Base-by-base conservation (phyloP, 1,284 basidiomycete species). In the Trichosporon faecale region DNA sequence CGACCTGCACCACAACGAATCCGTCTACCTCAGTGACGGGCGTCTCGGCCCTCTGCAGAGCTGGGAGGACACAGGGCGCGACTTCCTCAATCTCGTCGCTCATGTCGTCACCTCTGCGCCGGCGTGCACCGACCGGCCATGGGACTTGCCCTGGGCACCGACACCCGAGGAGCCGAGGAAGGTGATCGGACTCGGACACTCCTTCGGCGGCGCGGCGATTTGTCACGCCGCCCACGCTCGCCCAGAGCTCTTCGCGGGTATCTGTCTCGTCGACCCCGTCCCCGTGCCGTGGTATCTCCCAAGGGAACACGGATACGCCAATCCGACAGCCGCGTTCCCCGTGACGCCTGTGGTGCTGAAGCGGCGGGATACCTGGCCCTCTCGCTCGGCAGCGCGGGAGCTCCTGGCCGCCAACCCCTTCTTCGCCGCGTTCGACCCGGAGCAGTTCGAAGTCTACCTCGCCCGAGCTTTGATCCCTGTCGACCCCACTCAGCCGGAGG, bases 251-350 rank as follows among this genome's bases (percentile, higher is more conserved):
- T 93, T 95, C 82, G 85, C 89, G n/a, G 87, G 88, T 0, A 82
- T 96, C 35, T 85, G 94, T 52, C 86, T 95, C 14, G 83, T 95
- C 31, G 95, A 98, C 77, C 93, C 95, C 0, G 80, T 81, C 25
- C 18, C 29, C 4, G 25, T n/a, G 11, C 57, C 46, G 73, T 49
- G 27, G 40, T 11, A 37, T 37, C 29, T 46, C 44, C 31, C 21
- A 25, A 33, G 37, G 2, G 33, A 37, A 18, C 25, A 11, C 23
- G 44, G 46, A 6, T 18, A 35, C 11, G 25, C 60, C 3, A 16
- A 73, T 44, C 65, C 64, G 0, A 44, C 87, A 85, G 18, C 75
- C 72, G 18, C 76, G 16, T 68, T 52, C 49, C 67, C 67, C 4
- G 33, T 65, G 9, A 63, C 63, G 29, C 37, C 31, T 1, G 18